Conservation (phyloP, 2,329 filamentous ascomycete genomes). For the Verticillium isaacii region DNA sequence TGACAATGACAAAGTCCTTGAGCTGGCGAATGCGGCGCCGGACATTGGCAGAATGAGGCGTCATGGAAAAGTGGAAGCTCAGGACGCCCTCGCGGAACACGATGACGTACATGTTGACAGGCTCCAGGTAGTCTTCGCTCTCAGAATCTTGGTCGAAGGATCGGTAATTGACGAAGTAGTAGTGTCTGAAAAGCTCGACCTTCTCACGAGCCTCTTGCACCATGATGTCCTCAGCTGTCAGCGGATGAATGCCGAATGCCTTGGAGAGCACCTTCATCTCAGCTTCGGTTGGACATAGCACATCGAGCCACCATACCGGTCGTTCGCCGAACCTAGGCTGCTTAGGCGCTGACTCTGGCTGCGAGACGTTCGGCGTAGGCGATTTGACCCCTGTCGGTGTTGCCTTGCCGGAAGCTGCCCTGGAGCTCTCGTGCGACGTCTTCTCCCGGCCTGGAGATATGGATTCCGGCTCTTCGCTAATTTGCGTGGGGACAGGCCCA, state of each 20-base stretch:
- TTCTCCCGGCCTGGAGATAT: constrained; percentile 23
- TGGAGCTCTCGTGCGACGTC: constrained; percentile 22
- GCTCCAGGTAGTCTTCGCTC: constrained; percentile 86
- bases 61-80: constrained; percentile 96
- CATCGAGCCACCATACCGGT: constrained; percentile 95
- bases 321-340: constrained; percentile 67
- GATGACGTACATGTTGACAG: constrained; percentile 95
- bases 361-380: constrained; percentile 17
- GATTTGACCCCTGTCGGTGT: constrained; percentile 43
- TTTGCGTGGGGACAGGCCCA: constrained; percentile 18
- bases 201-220: constrained; percentile 97
- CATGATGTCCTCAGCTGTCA: constrained; percentile 95
- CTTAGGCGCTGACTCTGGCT: constrained; percentile 31
- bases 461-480: neutral
- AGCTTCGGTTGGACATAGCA: constrained; percentile 82
- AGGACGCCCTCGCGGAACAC: constrained; percentile 95
- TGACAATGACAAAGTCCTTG: constrained; percentile 87
- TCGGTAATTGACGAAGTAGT: constrained; percentile 98
- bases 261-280: constrained; percentile 95
- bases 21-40: constrained; percentile 88
- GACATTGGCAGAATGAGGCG: constrained; percentile 93
- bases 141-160: constrained; percentile 93
- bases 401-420: constrained; percentile 35
- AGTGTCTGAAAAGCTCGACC: constrained; percentile 93
- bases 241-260: constrained; percentile 89